These are phyloP conservation scores for Linnemannia exigua DNA, from an alignment of 192 early-diverging fungal species.

Conservation along the genomic window DNA sequence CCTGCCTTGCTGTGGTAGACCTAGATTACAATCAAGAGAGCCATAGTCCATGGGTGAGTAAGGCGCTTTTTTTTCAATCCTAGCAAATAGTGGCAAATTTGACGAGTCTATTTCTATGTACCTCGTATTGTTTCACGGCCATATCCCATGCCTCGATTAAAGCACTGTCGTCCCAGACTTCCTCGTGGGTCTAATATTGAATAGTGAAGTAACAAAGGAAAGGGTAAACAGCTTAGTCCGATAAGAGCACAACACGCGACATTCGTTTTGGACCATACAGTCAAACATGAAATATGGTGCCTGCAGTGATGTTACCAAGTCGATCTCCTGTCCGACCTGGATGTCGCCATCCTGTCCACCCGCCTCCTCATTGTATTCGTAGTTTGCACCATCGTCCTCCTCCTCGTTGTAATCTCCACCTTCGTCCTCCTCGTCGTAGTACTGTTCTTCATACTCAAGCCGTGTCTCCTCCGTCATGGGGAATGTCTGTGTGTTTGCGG, in stretches of 20 bases:
- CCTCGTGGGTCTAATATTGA: conserved; percentile 39
- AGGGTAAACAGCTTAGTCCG: background rate
- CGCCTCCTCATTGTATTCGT: conserved; percentile 4
- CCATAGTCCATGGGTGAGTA: background rate
- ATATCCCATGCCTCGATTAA: conserved; percentile 75
- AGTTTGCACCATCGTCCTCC: conserved; percentile 8
- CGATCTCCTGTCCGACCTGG: conserved; percentile 40
- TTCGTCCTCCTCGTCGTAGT: conserved; percentile 6
- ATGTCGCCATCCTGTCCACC: conserved; percentile 8
- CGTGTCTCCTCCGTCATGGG: background rate
- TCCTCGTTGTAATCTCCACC: conserved; percentile 23
- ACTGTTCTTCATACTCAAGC: conserved; percentile 3
- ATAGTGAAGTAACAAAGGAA: background rate
- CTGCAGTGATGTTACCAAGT: conserved; percentile 6
- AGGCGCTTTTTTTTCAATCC: background rate
- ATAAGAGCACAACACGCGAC: background rate
- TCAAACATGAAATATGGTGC: background rate
- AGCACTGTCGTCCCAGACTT: conserved; percentile 74
- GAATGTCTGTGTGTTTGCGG: background rate
- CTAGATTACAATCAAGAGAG: background rate
- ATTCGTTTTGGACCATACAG: background rate
- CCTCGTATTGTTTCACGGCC: conserved; percentile 70
- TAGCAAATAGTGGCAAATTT: background rate
- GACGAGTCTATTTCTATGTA: background rate
- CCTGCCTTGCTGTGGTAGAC: conserved; percentile 20